Conservation (phyloP, 176 grass and related monocot species). For the Oryza coarctata region DNA sequence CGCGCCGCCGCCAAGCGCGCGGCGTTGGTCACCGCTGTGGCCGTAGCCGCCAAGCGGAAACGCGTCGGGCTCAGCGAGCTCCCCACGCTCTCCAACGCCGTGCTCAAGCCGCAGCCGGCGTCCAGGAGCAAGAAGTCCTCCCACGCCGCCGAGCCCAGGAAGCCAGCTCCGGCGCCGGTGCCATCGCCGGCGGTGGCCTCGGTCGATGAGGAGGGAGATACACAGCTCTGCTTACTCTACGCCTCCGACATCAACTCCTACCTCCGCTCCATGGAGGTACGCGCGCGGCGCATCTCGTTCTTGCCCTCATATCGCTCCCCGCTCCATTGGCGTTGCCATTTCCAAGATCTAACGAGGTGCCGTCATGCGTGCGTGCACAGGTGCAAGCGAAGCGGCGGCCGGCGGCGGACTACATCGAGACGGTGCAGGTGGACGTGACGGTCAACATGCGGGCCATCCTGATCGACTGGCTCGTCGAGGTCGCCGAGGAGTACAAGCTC, state of each 20-base stretch:
- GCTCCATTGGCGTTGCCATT: not conserved
- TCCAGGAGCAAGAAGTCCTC: constrained; percentile 16
- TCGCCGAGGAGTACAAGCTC: constrained; percentile 69
- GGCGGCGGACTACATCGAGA: constrained; percentile 46
- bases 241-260: constrained; percentile 72
- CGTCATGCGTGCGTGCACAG: not conserved
- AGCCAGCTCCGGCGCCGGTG: not conserved
- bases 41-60: constrained; percentile 58
- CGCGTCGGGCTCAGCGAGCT: constrained; percentile 62
- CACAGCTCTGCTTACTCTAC: constrained; percentile 53
- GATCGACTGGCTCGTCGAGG: constrained; percentile 84
- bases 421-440: constrained; percentile 55
- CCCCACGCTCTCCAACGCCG: constrained; percentile 39
- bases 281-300: not conserved
- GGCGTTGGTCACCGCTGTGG: not conserved
- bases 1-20: constrained; percentile 47
- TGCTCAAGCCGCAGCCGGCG: not conserved
- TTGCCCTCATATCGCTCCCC: not conserved
- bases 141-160: not conserved
- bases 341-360: not conserved
- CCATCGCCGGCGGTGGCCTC: not conserved
- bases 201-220: constrained; percentile 25
- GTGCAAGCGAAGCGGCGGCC: constrained; percentile 44
- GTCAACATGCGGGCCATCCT: constrained; percentile 62
- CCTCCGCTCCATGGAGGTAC: constrained; percentile 76